These are phyloP conservation scores for Taxillus chinensis DNA, from an alignment of 164 flowering plant genomes.

Conservation along the genomic window DNA sequence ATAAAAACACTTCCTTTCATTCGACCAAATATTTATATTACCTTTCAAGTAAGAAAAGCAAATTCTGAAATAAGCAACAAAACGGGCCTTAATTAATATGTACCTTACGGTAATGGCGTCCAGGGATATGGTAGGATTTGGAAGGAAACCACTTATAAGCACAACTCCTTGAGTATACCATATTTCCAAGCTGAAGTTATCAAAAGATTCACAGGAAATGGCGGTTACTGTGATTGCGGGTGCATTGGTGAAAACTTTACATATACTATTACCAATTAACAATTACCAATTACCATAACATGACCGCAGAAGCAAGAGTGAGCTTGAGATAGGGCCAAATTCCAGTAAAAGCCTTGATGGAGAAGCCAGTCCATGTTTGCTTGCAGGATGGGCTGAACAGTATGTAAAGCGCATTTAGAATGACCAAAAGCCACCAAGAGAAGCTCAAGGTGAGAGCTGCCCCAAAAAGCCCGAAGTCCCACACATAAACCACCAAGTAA, in stretches of 20 bases:
- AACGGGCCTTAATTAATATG: not conserved
- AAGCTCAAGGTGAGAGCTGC: conserved; percentile 61
- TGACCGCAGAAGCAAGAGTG: conserved; percentile 64
- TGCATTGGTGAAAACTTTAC: no score
- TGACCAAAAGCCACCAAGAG: conserved; percentile 71
- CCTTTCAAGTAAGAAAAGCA: no score
- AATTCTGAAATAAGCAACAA: no score
- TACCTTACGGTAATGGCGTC: conserved; percentile 78
- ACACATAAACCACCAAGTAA: conserved; percentile 44
- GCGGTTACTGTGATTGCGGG: no score
- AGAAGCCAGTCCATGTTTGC: conserved; percentile 70
- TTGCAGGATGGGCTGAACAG: conserved; percentile 48
- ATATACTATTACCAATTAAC: no score
- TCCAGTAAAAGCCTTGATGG: conserved; percentile 50
- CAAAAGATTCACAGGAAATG: not conserved
- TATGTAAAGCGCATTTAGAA: conserved; percentile 42
- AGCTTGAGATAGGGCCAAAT: conserved; percentile 72
- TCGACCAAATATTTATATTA: no score
- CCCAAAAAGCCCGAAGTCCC: conserved; percentile 56
- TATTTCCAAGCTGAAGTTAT: conserved; percentile 53
- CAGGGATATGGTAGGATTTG: conserved; percentile 58
- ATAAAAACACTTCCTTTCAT: no score
- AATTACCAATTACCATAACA: conserved; percentile 43
- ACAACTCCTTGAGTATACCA: conserved; percentile 76
- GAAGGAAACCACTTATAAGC: conserved; percentile 59